A percentile compares a stretch with the other conserved stretches of the same genome.
These are phyloP conservation scores for Volvox reticuliferus DNA, from an alignment of 139 green algal genomes.

Conservation along the genomic window DNA sequence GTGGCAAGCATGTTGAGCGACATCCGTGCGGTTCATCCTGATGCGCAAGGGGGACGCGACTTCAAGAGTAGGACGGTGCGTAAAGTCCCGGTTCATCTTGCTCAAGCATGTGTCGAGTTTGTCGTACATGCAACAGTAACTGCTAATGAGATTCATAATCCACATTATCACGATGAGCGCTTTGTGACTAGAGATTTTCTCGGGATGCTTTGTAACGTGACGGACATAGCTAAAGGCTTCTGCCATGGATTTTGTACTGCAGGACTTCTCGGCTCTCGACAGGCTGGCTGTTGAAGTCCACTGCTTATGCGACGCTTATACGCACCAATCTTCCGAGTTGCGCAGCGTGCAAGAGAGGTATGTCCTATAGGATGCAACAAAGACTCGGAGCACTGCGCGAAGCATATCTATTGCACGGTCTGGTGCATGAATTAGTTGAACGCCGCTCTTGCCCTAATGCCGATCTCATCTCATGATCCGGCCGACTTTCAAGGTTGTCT, in stretches of 20 bases:
- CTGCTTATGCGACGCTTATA: not conserved
- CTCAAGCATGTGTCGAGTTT: too few species aligned
- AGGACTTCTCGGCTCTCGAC: not conserved
- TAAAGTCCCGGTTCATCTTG: not conserved
- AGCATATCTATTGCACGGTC: not conserved
- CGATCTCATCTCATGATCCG: too few species aligned
- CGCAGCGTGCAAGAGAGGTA: constrained; percentile 15
- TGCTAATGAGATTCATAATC: too few species aligned
- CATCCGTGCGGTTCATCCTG: not conserved
- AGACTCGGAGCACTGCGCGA: not conserved
- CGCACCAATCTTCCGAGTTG: not conserved
- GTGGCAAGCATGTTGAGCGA: constrained; percentile 8
- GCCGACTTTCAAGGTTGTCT: not conserved
- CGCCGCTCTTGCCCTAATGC: too few species aligned
- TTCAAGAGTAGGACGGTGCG: not conserved
- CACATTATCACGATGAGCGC: too few species aligned
- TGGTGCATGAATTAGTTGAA: too few species aligned
- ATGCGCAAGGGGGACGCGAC: not conserved
- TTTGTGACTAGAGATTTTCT: too few species aligned
- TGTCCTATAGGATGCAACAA: not conserved
- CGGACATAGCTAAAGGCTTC: too few species aligned
- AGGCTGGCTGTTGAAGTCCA: not conserved
- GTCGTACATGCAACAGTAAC: too few species aligned
- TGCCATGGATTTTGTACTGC: not conserved
- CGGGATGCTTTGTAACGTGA: too few species aligned